Conservation (phyloP, 164 flowering plant species). For the Kingdonia uniflora region DNA sequence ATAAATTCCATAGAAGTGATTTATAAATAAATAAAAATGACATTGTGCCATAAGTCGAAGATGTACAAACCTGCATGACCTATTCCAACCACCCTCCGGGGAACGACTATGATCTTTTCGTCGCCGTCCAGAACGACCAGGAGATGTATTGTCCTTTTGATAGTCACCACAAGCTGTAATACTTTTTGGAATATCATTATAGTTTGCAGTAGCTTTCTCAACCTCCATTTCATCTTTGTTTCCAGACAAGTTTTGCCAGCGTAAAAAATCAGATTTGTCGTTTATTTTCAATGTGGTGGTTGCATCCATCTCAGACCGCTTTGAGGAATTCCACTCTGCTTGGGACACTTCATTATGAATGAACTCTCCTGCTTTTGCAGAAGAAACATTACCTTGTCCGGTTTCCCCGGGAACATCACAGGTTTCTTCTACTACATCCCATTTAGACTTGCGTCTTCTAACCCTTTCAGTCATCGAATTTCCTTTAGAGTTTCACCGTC, state of each 20-base stretch:
- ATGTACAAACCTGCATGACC: conserved; percentile 33
- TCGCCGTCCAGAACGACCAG: conserved; percentile 47
- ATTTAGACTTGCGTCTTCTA: conserved; percentile 33
- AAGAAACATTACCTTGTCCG: conserved; percentile 14
- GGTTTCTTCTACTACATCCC: conserved; percentile 47
- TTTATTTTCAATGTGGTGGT: conserved; percentile 11
- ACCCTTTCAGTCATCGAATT: conserved; percentile 25
- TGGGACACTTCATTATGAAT: conserved; percentile 16
- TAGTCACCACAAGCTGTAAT: conserved; percentile 19
- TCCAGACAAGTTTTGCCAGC: conserved; percentile 21
- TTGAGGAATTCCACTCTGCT: conserved; percentile 12
- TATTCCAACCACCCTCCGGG: conserved; percentile 30
- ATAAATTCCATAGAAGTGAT: too few species aligned
- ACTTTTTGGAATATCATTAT: conserved; percentile 10
- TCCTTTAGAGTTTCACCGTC: neutral
- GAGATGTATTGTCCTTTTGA: conserved; percentile 34
- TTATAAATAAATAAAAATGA: too few species aligned
- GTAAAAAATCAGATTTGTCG: conserved; percentile 16
- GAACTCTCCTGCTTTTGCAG: conserved; percentile 18
- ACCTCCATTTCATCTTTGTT: conserved; percentile 22
- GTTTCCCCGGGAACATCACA: conserved; percentile 11
- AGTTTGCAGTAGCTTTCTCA: conserved; percentile 16
- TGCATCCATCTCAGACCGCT: conserved; percentile 12
- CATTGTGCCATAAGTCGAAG: too few species aligned
- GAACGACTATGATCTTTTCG: conserved; percentile 28